Conservation (phyloP, 1,139 yeast species). For the Lodderomyces elongisporus region DNA sequence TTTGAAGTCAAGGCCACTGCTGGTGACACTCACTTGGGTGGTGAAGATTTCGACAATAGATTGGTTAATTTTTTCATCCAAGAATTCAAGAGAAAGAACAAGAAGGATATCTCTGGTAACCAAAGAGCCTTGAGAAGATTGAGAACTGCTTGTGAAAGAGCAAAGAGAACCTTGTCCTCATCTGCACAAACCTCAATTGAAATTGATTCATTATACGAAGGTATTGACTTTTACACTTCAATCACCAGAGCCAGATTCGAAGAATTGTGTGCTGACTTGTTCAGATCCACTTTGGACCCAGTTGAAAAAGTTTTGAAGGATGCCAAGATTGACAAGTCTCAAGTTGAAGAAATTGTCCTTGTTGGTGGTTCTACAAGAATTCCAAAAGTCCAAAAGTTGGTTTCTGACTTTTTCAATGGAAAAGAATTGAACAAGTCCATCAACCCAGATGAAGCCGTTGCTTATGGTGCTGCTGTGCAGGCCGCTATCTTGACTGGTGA, state of each 20-base stretch:
- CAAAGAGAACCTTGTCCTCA: conserved; percentile 96
- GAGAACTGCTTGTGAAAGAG: conserved; percentile 99
- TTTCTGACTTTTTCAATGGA: conserved; percentile 96
- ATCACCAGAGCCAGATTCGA: conserved; percentile 99
- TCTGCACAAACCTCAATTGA: conserved; percentile 94
- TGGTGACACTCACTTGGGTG: conserved; percentile 73
- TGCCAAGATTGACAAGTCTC: conserved; percentile 83
- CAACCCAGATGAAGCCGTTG: conserved; percentile 99
- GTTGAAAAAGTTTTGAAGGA: conserved; percentile 97
- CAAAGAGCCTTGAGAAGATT: conserved; percentile 96
- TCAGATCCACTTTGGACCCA: conserved; percentile 94
- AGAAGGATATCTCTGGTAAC: conserved; percentile 83
- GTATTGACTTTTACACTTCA: conserved; percentile 93
- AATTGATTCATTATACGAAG: conserved; percentile 93
- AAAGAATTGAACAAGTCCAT: conserved; percentile 92
- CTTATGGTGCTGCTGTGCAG: conserved; percentile 98
- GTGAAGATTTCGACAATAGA: conserved; percentile 39
- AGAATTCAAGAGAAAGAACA: conserved; percentile 96
- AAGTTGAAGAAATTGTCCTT: conserved; percentile 89
- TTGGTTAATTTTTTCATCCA: conserved; percentile 75
- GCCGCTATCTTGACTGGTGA: conserved; percentile 81
- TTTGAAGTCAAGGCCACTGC: conserved; percentile 98
- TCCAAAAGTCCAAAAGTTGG: conserved; percentile 96
- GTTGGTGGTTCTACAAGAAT: conserved; percentile 99
- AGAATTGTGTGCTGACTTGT: conserved; percentile 92